Percentiles rank a stretch among this genome's conserved stretches.
These are phyloP conservation scores for Neoarthrinium moseri DNA, from an alignment of 2,329 filamentous ascomycete genomes.

Conservation along the genomic window DNA sequence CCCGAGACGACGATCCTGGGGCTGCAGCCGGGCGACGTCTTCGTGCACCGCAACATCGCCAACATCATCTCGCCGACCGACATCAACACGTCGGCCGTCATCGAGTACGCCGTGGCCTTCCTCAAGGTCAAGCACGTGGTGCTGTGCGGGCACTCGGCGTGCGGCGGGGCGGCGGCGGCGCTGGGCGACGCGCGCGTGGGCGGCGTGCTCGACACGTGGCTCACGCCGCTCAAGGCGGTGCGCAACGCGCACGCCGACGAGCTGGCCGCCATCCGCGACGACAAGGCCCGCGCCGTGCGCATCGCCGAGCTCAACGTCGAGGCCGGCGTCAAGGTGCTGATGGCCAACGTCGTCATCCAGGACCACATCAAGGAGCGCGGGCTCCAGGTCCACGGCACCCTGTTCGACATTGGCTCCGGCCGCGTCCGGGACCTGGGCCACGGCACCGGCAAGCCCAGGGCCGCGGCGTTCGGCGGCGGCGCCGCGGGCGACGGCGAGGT, in stretches of 20 bases:
- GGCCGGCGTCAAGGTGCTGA: conserved; percentile 64
- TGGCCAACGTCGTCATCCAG: conserved; percentile 66
- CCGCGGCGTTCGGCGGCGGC: conserved; percentile 4
- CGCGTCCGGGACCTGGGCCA: conserved; percentile 47
- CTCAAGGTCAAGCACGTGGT: conserved; percentile 71
- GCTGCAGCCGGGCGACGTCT: conserved; percentile 79
- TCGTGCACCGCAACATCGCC: conserved; percentile 88
- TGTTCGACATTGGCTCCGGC: conserved; percentile 63
- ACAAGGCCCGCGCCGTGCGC: conserved; percentile 53
- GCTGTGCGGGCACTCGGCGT: conserved; percentile 67
- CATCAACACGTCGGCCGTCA: conserved; percentile 71
- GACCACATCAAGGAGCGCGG: conserved; percentile 70
- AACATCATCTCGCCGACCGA: conserved; percentile 77
- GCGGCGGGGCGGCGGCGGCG: conserved; percentile 65
- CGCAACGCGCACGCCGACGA: conserved; percentile 49
- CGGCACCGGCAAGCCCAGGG: conserved; percentile 29
- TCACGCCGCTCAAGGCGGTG: conserved; percentile 48
- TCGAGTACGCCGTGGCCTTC: conserved; percentile 75
- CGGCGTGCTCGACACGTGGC: conserved; percentile 55
- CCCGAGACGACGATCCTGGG: conserved; percentile 81
- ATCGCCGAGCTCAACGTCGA: conserved; percentile 78
- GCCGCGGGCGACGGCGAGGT: conserved; percentile 28
- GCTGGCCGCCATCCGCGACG: conserved; percentile 52
- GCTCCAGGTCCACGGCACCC: conserved; percentile 72
- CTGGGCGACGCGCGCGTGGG: conserved; percentile 46